Evolutionary conservation across 495 filamentous ascomycete species (phyloP).

Genomic region (Penicilliopsis zonata): DNA sequence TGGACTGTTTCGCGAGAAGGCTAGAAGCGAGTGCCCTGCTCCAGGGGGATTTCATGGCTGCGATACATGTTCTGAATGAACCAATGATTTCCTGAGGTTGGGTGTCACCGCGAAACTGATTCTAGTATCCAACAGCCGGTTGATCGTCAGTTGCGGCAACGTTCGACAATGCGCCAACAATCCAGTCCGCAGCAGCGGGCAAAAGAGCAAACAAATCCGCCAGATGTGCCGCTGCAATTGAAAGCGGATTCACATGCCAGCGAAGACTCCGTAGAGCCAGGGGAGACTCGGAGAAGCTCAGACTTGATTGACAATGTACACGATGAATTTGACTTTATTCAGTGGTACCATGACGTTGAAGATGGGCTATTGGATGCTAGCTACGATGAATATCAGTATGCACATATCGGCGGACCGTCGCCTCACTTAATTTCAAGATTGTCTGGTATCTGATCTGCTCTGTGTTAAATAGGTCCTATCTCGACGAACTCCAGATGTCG

Average conservation of each 20-base stretch:
- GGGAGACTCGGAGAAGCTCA: slow-evolving; percentile 11
- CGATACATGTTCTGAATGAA: too few relatives aligned
- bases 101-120: too few relatives aligned
- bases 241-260: slow-evolving; percentile 14
- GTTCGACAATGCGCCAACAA: slow-evolving; percentile 15
- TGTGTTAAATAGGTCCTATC: slow-evolving; percentile 43
- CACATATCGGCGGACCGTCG: slow-evolving; percentile 1
- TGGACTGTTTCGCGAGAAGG: background rate
- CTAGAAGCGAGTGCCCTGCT: too few relatives aligned
- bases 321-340: slow-evolving; percentile 47
- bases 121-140: too few relatives aligned
- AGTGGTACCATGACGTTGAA: slow-evolving; percentile 51
- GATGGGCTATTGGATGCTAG: slow-evolving; percentile 63
- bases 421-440: background rate
- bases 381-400: slow-evolving; percentile 76
- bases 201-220: slow-evolving; percentile 32
- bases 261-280: slow-evolving; percentile 10
- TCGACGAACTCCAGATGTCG: slow-evolving; percentile 67
- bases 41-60: too few relatives aligned
- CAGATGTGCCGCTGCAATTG: slow-evolving; percentile 21
- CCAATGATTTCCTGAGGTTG: too few relatives aligned
- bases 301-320: slow-evolving; percentile 17
- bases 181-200: slow-evolving; percentile 20
- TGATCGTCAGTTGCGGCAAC: too few relatives aligned
- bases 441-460: slow-evolving; percentile 8